These are phyloP conservation scores for Thozetella sp. DNA, from an alignment of 495 filamentous ascomycete genomes.

Conservation along the genomic window DNA sequence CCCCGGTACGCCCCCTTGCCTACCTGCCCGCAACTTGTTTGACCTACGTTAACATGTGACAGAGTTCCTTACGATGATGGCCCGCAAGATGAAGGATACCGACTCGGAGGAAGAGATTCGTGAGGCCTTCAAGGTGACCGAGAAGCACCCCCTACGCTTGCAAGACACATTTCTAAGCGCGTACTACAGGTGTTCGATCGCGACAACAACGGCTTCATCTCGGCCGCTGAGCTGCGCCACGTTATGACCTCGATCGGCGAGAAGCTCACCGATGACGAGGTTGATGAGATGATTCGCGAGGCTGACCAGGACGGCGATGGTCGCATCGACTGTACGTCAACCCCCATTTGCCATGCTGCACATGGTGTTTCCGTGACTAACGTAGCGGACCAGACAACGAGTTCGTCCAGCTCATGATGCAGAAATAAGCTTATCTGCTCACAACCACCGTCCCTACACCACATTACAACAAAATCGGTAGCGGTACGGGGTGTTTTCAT, in stretches of 20 bases:
- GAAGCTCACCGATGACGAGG: conserved; percentile 99
- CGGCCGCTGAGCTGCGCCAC: conserved; percentile 93
- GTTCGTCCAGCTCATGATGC: conserved; percentile 99
- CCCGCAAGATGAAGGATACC: conserved; percentile 99
- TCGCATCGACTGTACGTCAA: conserved; percentile 81
- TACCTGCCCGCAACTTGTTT: conserved; percentile 7
- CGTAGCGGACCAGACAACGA: conserved; percentile 77
- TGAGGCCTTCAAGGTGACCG: conserved; percentile 63
- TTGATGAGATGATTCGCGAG: conserved; percentile 99
- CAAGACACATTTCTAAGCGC: not conserved
- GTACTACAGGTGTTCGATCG: conserved; percentile 88
- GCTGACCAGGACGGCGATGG: conserved; percentile 99
- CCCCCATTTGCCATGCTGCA: not conserved
- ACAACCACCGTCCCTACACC: conserved; percentile 7
- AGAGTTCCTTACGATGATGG: conserved; percentile 99
- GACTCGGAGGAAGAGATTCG: conserved; percentile 99
- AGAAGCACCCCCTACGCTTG: not conserved
- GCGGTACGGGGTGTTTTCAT: conserved; percentile 20
- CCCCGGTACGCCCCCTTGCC: conserved; percentile 67
- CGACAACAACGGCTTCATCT: conserved; percentile 99
- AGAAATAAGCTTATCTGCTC: conserved; percentile 69
- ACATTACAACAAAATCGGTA: conserved; percentile 10
- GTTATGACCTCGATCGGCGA: conserved; percentile 99
- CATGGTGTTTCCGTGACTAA: conserved; percentile 41
- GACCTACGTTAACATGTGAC: conserved; percentile 25